Conservation (phyloP, 805 yeast species). For the Peterozyma xylosa region DNA sequence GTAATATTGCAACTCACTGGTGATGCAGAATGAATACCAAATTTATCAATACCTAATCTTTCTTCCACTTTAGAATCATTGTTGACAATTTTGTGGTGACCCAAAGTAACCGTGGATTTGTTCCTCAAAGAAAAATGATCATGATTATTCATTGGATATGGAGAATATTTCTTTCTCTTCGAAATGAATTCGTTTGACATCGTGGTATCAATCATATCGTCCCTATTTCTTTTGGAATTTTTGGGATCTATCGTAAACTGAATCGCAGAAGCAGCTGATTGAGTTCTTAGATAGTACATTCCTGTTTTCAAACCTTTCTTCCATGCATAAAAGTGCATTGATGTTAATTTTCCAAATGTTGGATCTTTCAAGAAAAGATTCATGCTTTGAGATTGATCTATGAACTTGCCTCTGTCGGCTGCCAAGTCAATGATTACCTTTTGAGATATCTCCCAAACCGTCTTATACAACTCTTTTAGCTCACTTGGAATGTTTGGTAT, state of each 20-base stretch:
- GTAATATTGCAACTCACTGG: conserved; percentile 13
- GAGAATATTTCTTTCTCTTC: background rate
- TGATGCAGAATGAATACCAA: conserved; percentile 9
- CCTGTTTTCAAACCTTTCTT: conserved; percentile 98
- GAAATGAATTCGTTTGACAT: background rate
- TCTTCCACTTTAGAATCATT: background rate
- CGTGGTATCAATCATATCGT: background rate
- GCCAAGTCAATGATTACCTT: conserved; percentile 55
- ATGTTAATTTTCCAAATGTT: conserved; percentile 94
- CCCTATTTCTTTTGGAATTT: background rate
- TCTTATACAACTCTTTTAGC: conserved; percentile 46
- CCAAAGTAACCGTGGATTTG: background rate
- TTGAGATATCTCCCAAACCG: conserved; percentile 59
- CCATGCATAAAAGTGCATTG: conserved; percentile 99
- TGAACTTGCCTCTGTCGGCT: conserved; percentile 71
- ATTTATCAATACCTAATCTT: background rate
- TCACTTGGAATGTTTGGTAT: conserved; percentile 50
- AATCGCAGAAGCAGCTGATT: conserved; percentile 96
- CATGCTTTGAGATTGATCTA: conserved; percentile 90
- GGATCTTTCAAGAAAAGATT: conserved; percentile 89
- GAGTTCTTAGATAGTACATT: conserved; percentile 96
- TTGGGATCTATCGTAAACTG: conserved; percentile 73
- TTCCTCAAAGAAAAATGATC: background rate
- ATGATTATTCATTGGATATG: background rate
- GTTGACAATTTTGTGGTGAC: background rate